Evolutionary conservation across 2,329 filamentous ascomycete species (phyloP).

Genomic region (Pyrenophora graminea): DNA sequence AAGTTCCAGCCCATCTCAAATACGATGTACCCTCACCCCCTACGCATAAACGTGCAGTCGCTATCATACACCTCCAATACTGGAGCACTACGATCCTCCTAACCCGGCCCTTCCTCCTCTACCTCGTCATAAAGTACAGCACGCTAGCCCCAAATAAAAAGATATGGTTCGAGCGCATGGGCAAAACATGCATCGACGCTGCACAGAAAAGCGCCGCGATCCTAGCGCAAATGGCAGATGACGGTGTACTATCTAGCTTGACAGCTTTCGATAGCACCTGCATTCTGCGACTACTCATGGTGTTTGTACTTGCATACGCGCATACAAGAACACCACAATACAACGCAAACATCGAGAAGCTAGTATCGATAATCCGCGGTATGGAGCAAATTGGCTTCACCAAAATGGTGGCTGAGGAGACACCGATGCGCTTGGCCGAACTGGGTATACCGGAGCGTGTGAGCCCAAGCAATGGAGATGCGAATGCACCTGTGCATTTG

Average conservation of each 20-base stretch:
- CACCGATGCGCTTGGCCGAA: slow-evolving; percentile 36
- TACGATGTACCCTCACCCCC: slow-evolving; percentile 36
- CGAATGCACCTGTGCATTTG: slow-evolving; percentile 22
- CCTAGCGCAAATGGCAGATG: slow-evolving; percentile 34
- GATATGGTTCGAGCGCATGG: slow-evolving; percentile 42
- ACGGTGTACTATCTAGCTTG: slow-evolving; percentile 35
- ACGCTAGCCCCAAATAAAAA: slow-evolving; percentile 33
- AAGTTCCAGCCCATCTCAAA: slow-evolving; percentile 41
- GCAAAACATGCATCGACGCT: slow-evolving; percentile 39
- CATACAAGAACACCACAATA: slow-evolving; percentile 36
- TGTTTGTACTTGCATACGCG: slow-evolving; percentile 43
- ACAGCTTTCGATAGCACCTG: slow-evolving; percentile 45
- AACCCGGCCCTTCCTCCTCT: slow-evolving; percentile 42
- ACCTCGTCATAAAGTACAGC: slow-evolving; percentile 36
- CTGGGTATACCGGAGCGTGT: slow-evolving; percentile 31
- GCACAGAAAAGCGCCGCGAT: slow-evolving; percentile 37
- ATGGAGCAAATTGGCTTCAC: slow-evolving; percentile 45
- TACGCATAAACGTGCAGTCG: slow-evolving; percentile 42
- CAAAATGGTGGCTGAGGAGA: slow-evolving; percentile 42
- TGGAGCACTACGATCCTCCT: slow-evolving; percentile 43
- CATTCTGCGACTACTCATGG: slow-evolving; percentile 39
- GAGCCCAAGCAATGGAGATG: neutral
- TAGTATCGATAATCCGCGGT: slow-evolving; percentile 24
- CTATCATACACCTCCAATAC: slow-evolving; percentile 41
- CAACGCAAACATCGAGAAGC: slow-evolving; percentile 32